Evolutionary conservation across 73 alveolate species (phyloP).

Genomic region (Effrenium voratum): DNA sequence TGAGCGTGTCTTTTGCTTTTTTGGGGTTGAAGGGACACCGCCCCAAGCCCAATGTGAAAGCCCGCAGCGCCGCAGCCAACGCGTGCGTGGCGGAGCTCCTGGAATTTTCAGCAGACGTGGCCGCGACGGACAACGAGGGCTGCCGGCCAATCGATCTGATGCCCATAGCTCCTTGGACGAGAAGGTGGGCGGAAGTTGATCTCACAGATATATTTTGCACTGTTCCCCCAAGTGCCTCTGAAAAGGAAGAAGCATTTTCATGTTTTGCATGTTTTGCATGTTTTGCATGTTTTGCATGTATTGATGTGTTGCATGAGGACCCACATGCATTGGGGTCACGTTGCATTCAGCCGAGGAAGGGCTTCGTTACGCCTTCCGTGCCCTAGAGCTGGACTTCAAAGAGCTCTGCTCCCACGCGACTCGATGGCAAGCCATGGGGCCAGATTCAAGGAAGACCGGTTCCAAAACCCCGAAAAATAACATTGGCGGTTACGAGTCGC

Average conservation of each 20-base stretch:
- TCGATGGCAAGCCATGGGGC: background rate
- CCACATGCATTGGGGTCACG: background rate
- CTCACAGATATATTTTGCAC: background rate
- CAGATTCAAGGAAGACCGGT: too few species aligned
- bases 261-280: background rate
- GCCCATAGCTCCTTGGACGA: background rate
- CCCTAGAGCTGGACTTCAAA: constrained; percentile 56
- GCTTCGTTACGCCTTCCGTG: constrained; percentile 47
- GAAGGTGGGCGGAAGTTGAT: background rate
- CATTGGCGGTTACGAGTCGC: too few species aligned
- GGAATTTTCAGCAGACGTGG: background rate
- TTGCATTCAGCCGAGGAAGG: constrained; percentile 23
- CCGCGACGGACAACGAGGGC: constrained; percentile 22
- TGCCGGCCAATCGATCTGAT: constrained; percentile 17
- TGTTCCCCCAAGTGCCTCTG: background rate
- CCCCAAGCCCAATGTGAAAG: too few species aligned
- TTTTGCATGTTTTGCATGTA: background rate
- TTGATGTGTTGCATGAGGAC: background rate
- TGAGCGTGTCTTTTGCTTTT: too few species aligned
- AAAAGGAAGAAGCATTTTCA: background rate
- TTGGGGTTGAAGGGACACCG: too few species aligned
- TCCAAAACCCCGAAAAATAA: too few species aligned
- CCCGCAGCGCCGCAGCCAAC: constrained; percentile 77
- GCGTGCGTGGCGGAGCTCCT: constrained; percentile 37
- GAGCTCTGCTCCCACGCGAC: constrained; percentile 73